phyloP scores from a whole-genome alignment of 176 grass and related monocot genomes.

The Hsuehochloa calcarea region DNA sequence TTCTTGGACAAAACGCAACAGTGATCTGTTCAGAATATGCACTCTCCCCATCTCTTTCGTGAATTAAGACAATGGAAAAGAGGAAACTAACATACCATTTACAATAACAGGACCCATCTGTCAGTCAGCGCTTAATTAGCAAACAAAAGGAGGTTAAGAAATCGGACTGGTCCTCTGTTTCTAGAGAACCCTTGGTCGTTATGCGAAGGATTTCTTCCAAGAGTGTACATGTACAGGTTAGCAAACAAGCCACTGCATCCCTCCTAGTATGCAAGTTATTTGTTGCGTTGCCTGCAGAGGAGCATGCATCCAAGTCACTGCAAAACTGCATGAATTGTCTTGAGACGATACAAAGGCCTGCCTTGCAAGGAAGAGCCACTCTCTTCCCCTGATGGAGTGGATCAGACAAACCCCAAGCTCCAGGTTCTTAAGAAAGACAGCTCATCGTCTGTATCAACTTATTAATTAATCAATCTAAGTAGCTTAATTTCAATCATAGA shows the following conservation, averaged over 20 bases:
- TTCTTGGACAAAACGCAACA: neutral
- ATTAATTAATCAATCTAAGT: neutral
- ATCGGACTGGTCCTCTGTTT: neutral
- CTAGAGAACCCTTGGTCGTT: neutral
- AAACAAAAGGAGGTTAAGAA: neutral
- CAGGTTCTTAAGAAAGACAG: neutral
- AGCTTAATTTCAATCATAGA: neutral
- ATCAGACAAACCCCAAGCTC: conserved; percentile 16
- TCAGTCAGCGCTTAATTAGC: neutral
- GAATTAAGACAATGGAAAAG: neutral
- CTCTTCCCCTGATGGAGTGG: neutral
- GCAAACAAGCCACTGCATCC: conserved; percentile 3
- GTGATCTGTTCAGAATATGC: neutral
- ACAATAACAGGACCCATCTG: neutral
- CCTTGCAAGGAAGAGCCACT: conserved; percentile 28
- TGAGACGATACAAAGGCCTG: neutral
- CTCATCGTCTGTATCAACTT: neutral
- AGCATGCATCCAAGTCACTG: neutral
- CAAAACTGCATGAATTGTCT: neutral
- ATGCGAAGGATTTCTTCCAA: neutral
- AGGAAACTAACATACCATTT: neutral
- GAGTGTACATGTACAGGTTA: conserved; percentile 1
- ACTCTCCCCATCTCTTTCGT: neutral
- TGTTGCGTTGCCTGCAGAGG: neutral
- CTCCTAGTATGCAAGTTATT: neutral